phyloP scores from a whole-genome alignment of 2,329 filamentous ascomycete species.

The Cordyceps pruinosa region DNA sequence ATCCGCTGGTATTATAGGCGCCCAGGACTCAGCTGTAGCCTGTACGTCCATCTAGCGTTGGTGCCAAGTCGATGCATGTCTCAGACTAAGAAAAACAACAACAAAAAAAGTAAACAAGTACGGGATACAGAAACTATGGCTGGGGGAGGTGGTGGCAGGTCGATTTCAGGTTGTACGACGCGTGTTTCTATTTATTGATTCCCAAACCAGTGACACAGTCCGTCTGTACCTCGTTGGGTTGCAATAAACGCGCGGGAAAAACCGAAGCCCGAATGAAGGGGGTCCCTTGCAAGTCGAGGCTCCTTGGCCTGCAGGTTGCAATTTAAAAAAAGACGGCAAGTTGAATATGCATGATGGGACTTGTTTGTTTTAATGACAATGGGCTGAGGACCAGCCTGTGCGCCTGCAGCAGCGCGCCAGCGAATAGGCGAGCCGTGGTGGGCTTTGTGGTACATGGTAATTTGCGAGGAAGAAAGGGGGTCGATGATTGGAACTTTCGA shows the following conservation, averaged over 20 bases:
- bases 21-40: background rate
- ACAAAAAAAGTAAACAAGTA: background rate
- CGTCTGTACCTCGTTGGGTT: background rate
- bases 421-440: background rate
- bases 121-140: background rate
- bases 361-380: background rate
- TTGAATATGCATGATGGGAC: too few relatives aligned
- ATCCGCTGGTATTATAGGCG: background rate
- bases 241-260: background rate
- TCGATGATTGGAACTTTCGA: background rate
- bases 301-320: background rate
- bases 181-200: background rate
- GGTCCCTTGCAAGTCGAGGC: background rate
- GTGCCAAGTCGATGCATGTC: constrained; percentile 8
- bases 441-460: background rate
- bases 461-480: background rate
- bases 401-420: background rate
- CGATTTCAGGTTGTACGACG: background rate
- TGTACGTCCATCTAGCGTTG: background rate
- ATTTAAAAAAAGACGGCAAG: background rate
- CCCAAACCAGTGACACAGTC: background rate
- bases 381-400: background rate
- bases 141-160: background rate
- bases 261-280: background rate
- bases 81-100: background rate